These are phyloP conservation scores for Psilocybe subaeruginosa DNA, from an alignment of 768 basidiomycete species.

Conservation along the genomic window DNA sequence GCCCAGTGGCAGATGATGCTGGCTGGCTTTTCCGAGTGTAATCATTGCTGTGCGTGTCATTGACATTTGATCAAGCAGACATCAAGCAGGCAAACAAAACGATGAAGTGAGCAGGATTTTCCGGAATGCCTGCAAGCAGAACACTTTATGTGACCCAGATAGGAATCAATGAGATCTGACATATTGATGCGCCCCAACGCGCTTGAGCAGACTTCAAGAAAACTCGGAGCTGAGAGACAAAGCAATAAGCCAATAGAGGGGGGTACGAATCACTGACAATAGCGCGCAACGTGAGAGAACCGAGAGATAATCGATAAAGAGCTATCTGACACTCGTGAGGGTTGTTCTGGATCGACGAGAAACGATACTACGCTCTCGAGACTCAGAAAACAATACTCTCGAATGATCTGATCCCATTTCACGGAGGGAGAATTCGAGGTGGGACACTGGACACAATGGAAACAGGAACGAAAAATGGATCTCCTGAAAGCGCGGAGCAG, in stretches of 20 bases:
- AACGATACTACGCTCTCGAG: not conserved
- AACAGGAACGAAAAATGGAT: constrained; percentile 22
- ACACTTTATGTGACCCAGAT: constrained; percentile 4
- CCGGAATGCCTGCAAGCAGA: constrained; percentile 8
- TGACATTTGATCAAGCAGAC: constrained; percentile 7
- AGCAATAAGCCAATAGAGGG: constrained; percentile 2
- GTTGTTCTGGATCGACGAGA: not conserved
- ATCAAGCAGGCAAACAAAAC: constrained; percentile 3
- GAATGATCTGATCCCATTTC: not conserved
- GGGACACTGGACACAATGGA: constrained; percentile 14
- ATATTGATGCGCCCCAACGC: constrained; percentile 16
- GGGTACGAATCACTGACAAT: not conserved
- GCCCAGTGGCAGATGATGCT: constrained; percentile 1
- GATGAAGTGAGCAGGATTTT: constrained; percentile 8
- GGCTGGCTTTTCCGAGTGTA: constrained; percentile 1
- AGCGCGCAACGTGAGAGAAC: constrained; percentile 1
- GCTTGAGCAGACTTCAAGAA: not conserved
- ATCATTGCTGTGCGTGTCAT: constrained; percentile 24
- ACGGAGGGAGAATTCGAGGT: constrained; percentile 2
- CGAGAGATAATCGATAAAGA: not conserved
- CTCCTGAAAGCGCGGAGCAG: constrained; percentile 42
- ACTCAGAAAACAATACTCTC: constrained; percentile 6
- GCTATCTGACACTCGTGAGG: not conserved
- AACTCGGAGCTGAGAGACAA: constrained; percentile 3
- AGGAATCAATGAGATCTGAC: constrained; percentile 14